Evolutionary conservation across 352 stramenopile species (phyloP), one percentile per base, ranked within the genome.

Genomic region (Pythium volutum): DNA sequence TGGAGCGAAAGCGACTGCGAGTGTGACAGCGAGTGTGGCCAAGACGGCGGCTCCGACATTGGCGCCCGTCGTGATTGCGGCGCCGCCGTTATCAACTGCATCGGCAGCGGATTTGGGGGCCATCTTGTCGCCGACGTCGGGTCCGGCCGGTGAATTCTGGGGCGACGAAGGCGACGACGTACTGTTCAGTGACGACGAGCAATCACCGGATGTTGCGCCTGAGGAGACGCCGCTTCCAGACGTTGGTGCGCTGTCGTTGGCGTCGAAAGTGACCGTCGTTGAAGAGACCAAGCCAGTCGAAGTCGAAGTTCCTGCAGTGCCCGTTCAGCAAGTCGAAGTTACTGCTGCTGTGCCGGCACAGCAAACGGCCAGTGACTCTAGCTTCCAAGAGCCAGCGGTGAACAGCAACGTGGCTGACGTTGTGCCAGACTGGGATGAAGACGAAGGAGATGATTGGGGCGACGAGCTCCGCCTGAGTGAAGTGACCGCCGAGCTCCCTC

Each of bases 181-280:
- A 12, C 66, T 91, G 12, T 89, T 89, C 48, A 51, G 82, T 62
- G 69, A 88, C 27, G 77, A 88, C 82, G 38, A 87, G 56, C 68
- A 66, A 33, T 51, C 12, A 43, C 36, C 74, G 22, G 75, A 83
- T 36, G 59, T 76, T 2, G 74, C 71, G 61, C 51, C 10, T 16
- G 43, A 26, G 15, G 63, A 60, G 43, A 29, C 57, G n/a, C 46
- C 45, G 23, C 34, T 64, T 15, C 52, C 57, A 25, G 53, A 66
- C 16, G 38, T 66, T 20, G 43, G 27, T 14, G 26, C 51, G 23
- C 22, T 64, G 22, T 64, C 55, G 5, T 52, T 69, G 25, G 36
- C 45, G 1, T n/a, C 39, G 15, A 16, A 46, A 11, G 31, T 15
- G 31, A 36, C 31, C 14, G 31, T 39, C 3, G 5, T 1, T 25